Base-by-base conservation (phyloP, 495 filamentous ascomycete species). In the Penicillium pulvis region DNA sequence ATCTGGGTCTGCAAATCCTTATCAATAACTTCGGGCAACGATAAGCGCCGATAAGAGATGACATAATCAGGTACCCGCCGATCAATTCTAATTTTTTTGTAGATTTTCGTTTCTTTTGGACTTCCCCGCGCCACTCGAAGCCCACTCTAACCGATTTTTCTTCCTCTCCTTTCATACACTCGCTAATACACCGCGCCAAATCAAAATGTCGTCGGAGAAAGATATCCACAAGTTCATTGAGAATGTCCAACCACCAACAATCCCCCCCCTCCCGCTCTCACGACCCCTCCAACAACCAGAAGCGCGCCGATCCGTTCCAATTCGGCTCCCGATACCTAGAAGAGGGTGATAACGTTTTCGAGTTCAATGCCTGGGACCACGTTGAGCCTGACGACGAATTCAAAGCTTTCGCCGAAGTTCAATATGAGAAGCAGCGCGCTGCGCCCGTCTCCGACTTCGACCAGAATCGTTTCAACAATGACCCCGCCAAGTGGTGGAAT, bases 311-410 rank as follows among this genome's bases (percentile, higher is more conserved):
- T 62, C 95, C 94, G 35, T 98, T 98, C 75, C 86, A 92, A 73
- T 98, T 98, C 73, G 94, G 94, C 53, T 93, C 90, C 11, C 91
- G 94, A 47, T 87, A 83, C 62, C 86, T 98, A 41, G 84, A 88
- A 60, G 76, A 91, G 65, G 83, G 85, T 62, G 91, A 95, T 74
- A 83, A 97, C 66, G 87, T 95, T 62, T 98, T 89, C 76, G 88
- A 93, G 67, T 93, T 92, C 85, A 98, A 98, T 72, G 94, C 94
- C 41, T 98, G 94, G 94, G 94, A 98, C 73, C 93, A 98, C 68
- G 94, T 98, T 66, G 86, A 78, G 65, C 88, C 91, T 59, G 92
- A 96, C 69, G 83, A 89, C 54, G 77, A 86, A 26, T 97, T 95
- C 80, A 85, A 85, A 62, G 85, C 87, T 52, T 93, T 92, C 71